Evolutionary conservation across 108 stramenopile species (phyloP), one percentile per base, ranked within the genome.

Genomic region (Nitzschia sp.): DNA sequence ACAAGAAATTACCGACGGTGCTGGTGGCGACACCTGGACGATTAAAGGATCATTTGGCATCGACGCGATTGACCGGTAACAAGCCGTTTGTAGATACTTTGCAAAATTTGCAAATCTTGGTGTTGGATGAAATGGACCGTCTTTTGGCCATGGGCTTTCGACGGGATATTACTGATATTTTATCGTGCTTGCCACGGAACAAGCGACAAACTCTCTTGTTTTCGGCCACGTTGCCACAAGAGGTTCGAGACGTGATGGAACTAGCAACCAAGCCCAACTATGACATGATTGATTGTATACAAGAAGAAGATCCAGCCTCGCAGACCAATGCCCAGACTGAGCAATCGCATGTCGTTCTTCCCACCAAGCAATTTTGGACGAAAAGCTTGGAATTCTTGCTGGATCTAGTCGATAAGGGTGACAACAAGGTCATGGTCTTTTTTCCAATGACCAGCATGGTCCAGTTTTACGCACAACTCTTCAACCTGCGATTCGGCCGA

Each of bases 61-160:
- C 58, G 21, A 76, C 67, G 21, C 46, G 46, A 2, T 26, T 68
- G 31, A 27, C 70, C 35, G 56, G 68, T 0, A 46, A 49, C 15
- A 13, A 31, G 32, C 59, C 70, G 17, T 75, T 65, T 42, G 49
- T 74, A 54, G 33, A 64, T 70, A 25, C 32, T 29, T 45, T 88
- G 30, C 64, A 64, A 2, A 64, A 59, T 23, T 54, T 83, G 46
- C 64, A 85, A 21, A 54, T 81, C 56, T 68, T 97, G 24, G 82
- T 99, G 8, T 69, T 98, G 24, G 98, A 99, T 77, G 98, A 99
- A 71, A 91, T 91, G 15, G 98, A 99, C 79, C 93, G 86, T 63
- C 80, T 98, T 5, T 79, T 98, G 32, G 98, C 97, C 54, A 86
- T 97, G 86, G 98, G 98, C 27, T 98, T 98, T 73, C 75, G 86